phyloP scores from a whole-genome alignment of 305 asterid species.

The Fraxinus floribunda region DNA sequence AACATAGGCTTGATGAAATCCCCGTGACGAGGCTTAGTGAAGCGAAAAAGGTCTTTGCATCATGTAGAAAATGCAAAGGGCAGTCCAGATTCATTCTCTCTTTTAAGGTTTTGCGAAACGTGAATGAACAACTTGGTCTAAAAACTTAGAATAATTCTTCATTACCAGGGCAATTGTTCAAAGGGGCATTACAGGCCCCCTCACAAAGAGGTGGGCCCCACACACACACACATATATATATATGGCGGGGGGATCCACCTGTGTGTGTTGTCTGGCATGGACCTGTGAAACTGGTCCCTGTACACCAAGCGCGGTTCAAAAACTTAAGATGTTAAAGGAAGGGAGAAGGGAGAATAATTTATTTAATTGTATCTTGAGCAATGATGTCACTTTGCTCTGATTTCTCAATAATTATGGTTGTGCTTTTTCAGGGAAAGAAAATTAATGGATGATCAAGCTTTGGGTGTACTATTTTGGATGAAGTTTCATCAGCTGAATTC shows the following conservation, averaged over 20 bases:
- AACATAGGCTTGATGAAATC: not conserved
- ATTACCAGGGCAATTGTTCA: too few species aligned
- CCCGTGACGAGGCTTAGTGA: not conserved
- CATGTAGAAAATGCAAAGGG: not conserved
- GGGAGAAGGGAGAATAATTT: not conserved
- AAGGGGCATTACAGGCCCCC: too few species aligned
- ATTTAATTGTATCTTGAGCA: not conserved
- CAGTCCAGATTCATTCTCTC: not conserved
- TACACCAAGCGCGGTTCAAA: too few species aligned
- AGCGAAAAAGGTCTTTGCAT: not conserved
- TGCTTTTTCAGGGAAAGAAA: slow-evolving; percentile 32
- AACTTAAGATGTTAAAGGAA: not conserved
- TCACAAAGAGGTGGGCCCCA: too few species aligned
- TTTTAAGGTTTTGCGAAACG: not conserved
- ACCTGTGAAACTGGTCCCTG: too few species aligned
- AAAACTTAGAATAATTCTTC: not conserved
- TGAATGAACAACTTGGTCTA: not conserved
- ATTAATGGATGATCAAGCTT: slow-evolving; percentile 17
- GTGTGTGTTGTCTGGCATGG: too few species aligned
- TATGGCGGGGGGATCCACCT: too few species aligned
- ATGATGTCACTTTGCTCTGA: not conserved
- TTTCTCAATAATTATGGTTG: not conserved
- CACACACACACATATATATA: too few species aligned
- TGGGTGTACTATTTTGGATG: not conserved
- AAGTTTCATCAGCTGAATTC: not conserved